Conservation (phyloP, 1,139 yeast genomes). For the Yamadazyma sp. region DNA sequence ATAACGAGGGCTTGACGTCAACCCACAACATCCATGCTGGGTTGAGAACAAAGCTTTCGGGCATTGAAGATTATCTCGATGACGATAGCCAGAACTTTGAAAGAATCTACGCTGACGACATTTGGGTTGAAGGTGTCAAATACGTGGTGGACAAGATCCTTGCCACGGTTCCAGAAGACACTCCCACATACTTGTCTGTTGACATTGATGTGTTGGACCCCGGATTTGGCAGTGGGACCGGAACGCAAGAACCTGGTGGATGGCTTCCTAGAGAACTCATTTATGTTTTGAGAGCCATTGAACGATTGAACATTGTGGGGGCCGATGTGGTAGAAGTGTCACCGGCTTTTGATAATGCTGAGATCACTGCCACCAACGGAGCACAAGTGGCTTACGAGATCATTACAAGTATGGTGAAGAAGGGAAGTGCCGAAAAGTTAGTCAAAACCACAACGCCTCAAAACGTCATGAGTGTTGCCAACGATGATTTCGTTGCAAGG, state of each 20-base stretch:
- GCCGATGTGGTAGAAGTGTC: conserved; percentile 80
- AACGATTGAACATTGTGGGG: conserved; percentile 63
- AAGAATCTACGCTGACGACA: conserved; percentile 67
- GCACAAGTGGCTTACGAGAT: conserved; percentile 74
- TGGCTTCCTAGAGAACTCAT: conserved; percentile 76
- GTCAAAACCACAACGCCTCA: conserved; percentile 5
- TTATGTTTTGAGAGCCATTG: conserved; percentile 58
- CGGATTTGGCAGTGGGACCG: conserved; percentile 79
- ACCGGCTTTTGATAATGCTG: conserved; percentile 72
- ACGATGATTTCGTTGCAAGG: conserved; percentile 2
- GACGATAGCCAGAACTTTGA: conserved; percentile 65
- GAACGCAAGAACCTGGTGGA: conserved; percentile 83
- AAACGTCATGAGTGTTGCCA: conserved; percentile 1
- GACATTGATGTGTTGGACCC: conserved; percentile 79
- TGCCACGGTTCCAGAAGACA: conserved; percentile 48
- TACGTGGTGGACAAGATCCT: conserved; percentile 53
- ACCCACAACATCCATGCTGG: conserved; percentile 69
- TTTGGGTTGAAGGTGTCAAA: conserved; percentile 61
- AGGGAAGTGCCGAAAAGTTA: conserved; percentile 31
- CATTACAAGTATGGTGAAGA: conserved; percentile 71
- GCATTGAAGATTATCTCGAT: conserved; percentile 60
- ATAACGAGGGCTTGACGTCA: conserved; percentile 61
- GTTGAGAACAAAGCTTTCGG: conserved; percentile 65
- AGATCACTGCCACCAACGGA: conserved; percentile 72
- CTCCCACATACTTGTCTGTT: conserved; percentile 70